Evolutionary conservation across 345 rosid species (phyloP).

Genomic region (Corchorus capsularis): DNA sequence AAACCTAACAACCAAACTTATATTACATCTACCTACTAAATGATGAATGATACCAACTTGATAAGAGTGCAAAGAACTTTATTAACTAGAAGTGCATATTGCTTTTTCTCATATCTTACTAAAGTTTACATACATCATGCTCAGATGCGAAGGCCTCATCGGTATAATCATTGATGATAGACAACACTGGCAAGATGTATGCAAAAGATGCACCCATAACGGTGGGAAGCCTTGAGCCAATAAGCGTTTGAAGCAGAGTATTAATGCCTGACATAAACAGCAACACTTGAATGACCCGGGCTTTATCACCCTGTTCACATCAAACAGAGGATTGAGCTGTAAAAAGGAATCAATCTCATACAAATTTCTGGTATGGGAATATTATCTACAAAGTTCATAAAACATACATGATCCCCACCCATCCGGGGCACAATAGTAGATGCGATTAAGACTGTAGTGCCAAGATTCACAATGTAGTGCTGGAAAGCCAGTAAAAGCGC

Average conservation of each 20-base stretch:
- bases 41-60: neutral
- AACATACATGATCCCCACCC: conserved; percentile 87
- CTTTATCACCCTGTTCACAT: conserved; percentile 77
- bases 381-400: neutral
- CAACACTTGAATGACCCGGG: conserved; percentile 76
- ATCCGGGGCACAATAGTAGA: conserved; percentile 67
- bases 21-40: neutral
- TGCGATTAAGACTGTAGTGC: conserved; percentile 75
- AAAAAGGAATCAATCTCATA: neutral
- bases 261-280: conserved; percentile 92
- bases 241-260: conserved; percentile 81
- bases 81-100: neutral
- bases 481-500: conserved; percentile 76
- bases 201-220: conserved; percentile 95
- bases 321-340: conserved; percentile 18
- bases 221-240: conserved; percentile 90
- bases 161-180: conserved; percentile 71
- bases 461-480: conserved; percentile 91
- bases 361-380: neutral
- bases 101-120: neutral
- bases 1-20: neutral
- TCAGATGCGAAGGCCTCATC: conserved; percentile 50
- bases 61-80: neutral
- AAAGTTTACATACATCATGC: conserved; percentile 53
- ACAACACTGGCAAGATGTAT: conserved; percentile 66